Conservation (phyloP, 345 rosid genomes). For the Iberis pinnata region DNA sequence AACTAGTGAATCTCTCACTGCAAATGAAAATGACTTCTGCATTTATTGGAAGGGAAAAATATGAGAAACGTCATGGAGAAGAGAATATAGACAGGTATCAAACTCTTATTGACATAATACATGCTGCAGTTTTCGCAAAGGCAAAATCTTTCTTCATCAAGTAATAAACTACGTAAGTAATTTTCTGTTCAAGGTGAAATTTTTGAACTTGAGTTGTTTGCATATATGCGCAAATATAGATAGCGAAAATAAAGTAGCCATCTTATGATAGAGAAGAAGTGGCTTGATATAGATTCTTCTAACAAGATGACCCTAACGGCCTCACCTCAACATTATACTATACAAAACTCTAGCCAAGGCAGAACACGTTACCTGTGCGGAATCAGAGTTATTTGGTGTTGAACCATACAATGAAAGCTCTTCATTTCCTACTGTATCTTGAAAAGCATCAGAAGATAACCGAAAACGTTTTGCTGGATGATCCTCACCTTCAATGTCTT, state of each 20-base stretch:
- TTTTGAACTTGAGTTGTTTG: neutral
- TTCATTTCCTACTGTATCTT: slow-evolving; percentile 79
- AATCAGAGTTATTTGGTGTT: slow-evolving; percentile 66
- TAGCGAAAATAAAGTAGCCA: slow-evolving; percentile 5
- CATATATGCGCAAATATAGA: slow-evolving; percentile 4
- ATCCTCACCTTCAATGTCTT: slow-evolving; percentile 81
- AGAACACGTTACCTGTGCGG: slow-evolving; percentile 57
- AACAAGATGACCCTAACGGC: slow-evolving; percentile 13
- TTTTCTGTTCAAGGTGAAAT: neutral
- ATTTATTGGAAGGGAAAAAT: slow-evolving; percentile 25
- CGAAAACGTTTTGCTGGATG: slow-evolving; percentile 73
- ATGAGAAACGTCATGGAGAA: slow-evolving; percentile 19
- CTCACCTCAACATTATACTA: slow-evolving; percentile 14
- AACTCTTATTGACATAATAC: slow-evolving; percentile 13
- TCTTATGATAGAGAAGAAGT: slow-evolving; percentile 12
- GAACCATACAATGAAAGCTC: slow-evolving; percentile 89
- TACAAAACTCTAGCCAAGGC: slow-evolving; percentile 23
- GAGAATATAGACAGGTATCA: slow-evolving; percentile 5
- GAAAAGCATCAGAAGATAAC: slow-evolving; percentile 75
- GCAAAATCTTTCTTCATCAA: neutral
- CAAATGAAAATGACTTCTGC: slow-evolving; percentile 90
- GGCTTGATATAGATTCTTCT: slow-evolving; percentile 4
- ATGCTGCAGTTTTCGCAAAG: slow-evolving; percentile 5
- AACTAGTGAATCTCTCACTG: slow-evolving; percentile 85
- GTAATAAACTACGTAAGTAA: slow-evolving; percentile 1